Evolutionary conservation across 495 filamentous ascomycete genomes (phyloP).

Genomic region (Talaromyces wortmannii): DNA sequence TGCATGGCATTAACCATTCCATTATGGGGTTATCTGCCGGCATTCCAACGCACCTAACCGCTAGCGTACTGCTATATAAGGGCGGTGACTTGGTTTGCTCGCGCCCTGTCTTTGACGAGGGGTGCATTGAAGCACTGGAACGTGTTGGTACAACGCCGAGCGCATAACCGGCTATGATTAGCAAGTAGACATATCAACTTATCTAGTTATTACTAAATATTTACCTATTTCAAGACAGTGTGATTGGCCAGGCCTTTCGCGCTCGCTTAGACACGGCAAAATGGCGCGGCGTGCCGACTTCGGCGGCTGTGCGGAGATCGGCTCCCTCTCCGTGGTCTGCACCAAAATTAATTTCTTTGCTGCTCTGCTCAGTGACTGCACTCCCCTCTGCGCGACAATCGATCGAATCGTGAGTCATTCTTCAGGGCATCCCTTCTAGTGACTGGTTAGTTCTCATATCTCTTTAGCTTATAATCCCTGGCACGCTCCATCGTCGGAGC

Average conservation of each 20-base stretch:
- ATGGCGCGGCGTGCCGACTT: not conserved
- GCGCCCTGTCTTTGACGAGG: too few species aligned
- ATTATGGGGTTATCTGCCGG: not conserved
- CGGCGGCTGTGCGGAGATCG: not conserved
- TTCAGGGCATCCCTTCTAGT: not conserved
- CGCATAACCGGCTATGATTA: too few species aligned
- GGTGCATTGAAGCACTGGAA: too few species aligned
- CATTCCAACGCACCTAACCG: too few species aligned
- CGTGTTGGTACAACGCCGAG: too few species aligned
- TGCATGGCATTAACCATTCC: too few species aligned
- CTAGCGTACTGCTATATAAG: not conserved
- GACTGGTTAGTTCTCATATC: not conserved
- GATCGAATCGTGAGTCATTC: not conserved
- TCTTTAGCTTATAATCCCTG: not conserved
- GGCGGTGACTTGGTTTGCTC: not conserved
- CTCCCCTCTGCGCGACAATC: too few species aligned
- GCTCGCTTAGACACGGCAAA: not conserved
- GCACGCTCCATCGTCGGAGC: not conserved
- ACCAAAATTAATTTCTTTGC: not conserved
- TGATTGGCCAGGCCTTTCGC: too few species aligned
- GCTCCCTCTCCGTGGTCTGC: not conserved
- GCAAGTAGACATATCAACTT: too few species aligned
- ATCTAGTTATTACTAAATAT: too few species aligned
- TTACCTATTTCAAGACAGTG: too few species aligned
- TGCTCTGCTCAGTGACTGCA: too few species aligned